Percentiles rank a stretch among this genome's conserved stretches.
Conservation (phyloP, 805 yeast genomes). For the Maudiozyma serrabonitensis region DNA sequence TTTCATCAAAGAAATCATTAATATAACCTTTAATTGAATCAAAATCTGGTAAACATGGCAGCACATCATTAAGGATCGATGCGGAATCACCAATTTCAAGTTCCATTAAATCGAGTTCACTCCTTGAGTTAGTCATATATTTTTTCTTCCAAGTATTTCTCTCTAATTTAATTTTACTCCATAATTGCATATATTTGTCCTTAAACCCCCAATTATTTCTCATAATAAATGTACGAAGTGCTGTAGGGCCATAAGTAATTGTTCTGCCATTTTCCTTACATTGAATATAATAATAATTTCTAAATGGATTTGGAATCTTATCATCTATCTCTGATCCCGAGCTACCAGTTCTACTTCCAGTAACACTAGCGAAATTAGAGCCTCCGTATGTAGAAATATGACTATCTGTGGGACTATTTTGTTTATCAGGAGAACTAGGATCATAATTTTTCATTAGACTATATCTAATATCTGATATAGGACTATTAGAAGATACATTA, state of each 20-base stretch:
- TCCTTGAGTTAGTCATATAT: conserved; percentile 6
- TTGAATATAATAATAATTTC: conserved; percentile 10
- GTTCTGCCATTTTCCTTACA: conserved; percentile 16
- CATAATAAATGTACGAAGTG: conserved; percentile 13
- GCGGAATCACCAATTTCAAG: background rate
- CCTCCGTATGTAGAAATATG: background rate
- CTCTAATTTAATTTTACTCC: conserved; percentile 20
- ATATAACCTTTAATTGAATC: conserved; percentile 9
- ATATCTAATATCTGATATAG: too few relatives aligned
- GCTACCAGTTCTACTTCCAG: background rate
- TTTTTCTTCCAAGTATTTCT: conserved; percentile 17
- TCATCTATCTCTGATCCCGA: background rate
- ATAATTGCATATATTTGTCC: conserved; percentile 13
- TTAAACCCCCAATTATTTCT: conserved; percentile 12
- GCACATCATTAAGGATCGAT: conserved; percentile 1
- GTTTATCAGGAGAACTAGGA: too few relatives aligned
- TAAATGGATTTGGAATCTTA: conserved; percentile 6
- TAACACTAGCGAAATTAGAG: background rate
- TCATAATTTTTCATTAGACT: too few relatives aligned
- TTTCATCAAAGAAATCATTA: conserved; percentile 10
- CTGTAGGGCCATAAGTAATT: conserved; percentile 26
- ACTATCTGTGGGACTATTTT: too few relatives aligned
- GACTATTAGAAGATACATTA: too few relatives aligned
- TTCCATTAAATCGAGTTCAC: conserved; percentile 14
- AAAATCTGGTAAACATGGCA: conserved; percentile 15